phyloP scores from a whole-genome alignment of 2,329 filamentous ascomycete genomes.

The Hymenotorrendiella dingleyae region DNA sequence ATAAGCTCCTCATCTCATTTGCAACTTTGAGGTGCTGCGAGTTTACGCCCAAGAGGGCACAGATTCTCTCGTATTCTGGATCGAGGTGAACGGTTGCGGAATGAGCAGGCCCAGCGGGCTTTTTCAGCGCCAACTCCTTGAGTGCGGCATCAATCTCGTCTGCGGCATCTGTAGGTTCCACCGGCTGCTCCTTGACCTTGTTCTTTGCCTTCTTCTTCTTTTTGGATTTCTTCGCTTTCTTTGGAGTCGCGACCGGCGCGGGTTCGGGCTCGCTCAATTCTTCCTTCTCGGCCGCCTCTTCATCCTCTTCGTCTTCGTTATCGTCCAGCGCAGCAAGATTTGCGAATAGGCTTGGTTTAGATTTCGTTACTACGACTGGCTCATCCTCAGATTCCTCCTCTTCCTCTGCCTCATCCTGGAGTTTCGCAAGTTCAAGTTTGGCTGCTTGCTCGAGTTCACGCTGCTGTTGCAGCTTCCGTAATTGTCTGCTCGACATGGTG shows the following conservation, averaged over 20 bases:
- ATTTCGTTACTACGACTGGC: constrained; percentile 28
- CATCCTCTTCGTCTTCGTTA: constrained; percentile 25
- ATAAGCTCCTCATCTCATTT: constrained; percentile 83
- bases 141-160: constrained; percentile 65
- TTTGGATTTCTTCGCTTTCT: constrained; percentile 54
- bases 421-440: no score
- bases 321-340: constrained; percentile 42
- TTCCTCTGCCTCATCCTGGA: constrained; percentile 23
- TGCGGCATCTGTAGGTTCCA: constrained; percentile 31
- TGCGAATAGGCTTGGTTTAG: constrained; percentile 48
- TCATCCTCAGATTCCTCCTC: constrained; percentile 26
- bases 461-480: constrained; percentile 32
- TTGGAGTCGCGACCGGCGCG: constrained; percentile 26
- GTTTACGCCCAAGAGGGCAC: constrained; percentile 54
- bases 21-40: constrained; percentile 73
- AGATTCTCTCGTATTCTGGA: constrained; percentile 40
- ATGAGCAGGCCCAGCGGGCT: constrained; percentile 9
- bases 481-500: constrained; percentile 31
- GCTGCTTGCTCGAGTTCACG: constrained; percentile 26
- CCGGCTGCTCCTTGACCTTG: constrained; percentile 28
- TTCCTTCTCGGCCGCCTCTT: constrained; percentile 30
- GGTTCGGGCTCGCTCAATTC: constrained; percentile 30
- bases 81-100: constrained; percentile 19
- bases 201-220: constrained; percentile 46
- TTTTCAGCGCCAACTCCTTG: constrained; percentile 47